These are phyloP conservation scores for Haplosporangium gracile DNA, from an alignment of 192 early-diverging fungal genomes.

Conservation along the genomic window DNA sequence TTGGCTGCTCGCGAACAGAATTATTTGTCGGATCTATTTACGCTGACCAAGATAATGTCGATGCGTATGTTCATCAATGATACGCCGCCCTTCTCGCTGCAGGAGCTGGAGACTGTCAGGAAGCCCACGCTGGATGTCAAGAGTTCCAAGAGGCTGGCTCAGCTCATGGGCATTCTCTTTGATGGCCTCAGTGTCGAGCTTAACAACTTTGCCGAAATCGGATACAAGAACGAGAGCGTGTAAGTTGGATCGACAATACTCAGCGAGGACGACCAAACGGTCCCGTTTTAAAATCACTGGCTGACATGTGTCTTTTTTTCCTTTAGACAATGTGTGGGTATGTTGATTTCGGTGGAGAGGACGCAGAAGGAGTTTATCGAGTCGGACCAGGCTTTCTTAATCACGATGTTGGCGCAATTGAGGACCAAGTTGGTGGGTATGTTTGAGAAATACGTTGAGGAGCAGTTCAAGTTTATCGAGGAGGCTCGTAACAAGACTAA, in stretches of 20 bases:
- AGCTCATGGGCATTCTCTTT: constrained; percentile 83
- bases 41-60: constrained; percentile 65
- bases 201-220: constrained; percentile 80
- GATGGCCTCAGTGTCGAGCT: constrained; percentile 80
- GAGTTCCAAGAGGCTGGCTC: constrained; percentile 70
- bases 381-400: constrained; percentile 79
- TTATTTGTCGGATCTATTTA: constrained; percentile 90
- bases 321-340: constrained; percentile 77
- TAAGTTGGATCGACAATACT: constrained; percentile 49
- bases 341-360: constrained; percentile 86
- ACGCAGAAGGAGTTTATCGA: constrained; percentile 75
- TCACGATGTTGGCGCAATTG: constrained; percentile 76
- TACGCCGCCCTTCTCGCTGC: constrained; percentile 40
- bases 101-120: constrained; percentile 62
- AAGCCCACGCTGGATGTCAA: constrained; percentile 78
- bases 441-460: constrained; percentile 88
- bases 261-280: neutral
- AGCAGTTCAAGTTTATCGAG: constrained; percentile 92
- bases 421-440: constrained; percentile 71
- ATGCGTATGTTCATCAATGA: constrained; percentile 63
- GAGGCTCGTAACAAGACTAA: constrained; percentile 91
- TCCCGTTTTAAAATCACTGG: neutral
- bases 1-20: constrained; percentile 91
- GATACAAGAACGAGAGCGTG: constrained; percentile 77
- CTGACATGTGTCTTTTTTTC: neutral